phyloP scores from a whole-genome alignment of 1,284 basidiomycete genomes.

The Fomitopsis schrenkii region DNA sequence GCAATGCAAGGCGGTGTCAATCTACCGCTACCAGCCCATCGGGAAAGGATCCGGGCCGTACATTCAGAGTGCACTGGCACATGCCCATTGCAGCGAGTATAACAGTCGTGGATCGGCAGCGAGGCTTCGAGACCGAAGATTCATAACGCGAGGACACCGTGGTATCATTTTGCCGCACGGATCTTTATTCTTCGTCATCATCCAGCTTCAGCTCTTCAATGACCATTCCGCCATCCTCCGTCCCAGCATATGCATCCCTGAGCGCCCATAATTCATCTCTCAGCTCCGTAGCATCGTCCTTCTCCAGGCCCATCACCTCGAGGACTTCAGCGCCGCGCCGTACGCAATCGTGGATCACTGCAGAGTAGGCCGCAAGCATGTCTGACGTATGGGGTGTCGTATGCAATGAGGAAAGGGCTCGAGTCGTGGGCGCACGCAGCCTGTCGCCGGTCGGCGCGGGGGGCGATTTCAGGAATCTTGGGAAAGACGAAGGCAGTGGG shows the following conservation, averaged over 20 bases:
- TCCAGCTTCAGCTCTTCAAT: conserved; percentile 10
- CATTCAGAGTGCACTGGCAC: too few species aligned
- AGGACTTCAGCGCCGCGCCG: conserved; percentile 26
- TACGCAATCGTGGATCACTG: conserved; percentile 23
- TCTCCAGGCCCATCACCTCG: conserved; percentile 24
- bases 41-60: too few species aligned
- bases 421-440: neutral
- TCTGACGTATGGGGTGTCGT: conserved; percentile 18
- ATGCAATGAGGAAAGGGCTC: conserved; percentile 22
- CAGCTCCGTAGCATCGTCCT: conserved; percentile 30
- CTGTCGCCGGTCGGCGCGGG: conserved; percentile 9
- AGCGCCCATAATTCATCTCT: conserved; percentile 29
- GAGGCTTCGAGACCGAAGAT: neutral
- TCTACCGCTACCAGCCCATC: too few species aligned
- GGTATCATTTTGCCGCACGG: neutral
- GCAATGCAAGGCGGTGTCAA: too few species aligned
- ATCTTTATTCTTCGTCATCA: conserved; percentile 17
- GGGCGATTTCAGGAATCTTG: conserved; percentile 20
- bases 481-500: conserved; percentile 26
- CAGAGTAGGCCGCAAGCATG: conserved; percentile 25
- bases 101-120: neutral
- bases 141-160: neutral
- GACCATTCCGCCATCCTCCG: conserved; percentile 3
- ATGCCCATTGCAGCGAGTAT: neutral
- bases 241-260: conserved; percentile 26